These are phyloP conservation scores for Vanilla planifolia DNA, from an alignment of 106 monocot genomes.

Conservation along the genomic window DNA sequence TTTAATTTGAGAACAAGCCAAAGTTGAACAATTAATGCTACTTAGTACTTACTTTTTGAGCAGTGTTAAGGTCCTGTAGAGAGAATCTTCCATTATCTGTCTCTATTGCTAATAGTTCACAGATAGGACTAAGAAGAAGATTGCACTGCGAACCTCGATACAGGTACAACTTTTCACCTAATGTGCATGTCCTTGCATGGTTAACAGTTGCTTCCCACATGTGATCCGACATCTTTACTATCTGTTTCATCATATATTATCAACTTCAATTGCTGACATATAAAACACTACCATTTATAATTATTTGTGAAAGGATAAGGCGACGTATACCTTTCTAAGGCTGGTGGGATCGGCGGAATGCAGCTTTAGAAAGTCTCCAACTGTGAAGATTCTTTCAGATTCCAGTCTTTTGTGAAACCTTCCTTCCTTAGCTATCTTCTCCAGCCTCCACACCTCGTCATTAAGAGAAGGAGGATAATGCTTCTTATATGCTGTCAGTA, in stretches of 20 bases:
- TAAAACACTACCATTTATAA: not conserved
- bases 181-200: conserved; percentile 6
- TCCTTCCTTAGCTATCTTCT: conserved; percentile 57
- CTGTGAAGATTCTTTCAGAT: conserved; percentile 20
- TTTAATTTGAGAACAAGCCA: too few species aligned
- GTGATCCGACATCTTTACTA: not conserved
- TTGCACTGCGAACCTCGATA: not conserved
- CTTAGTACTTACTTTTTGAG: conserved; percentile 20
- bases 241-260: not conserved
- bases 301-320: not conserved
- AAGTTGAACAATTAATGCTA: too few species aligned
- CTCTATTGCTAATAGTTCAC: too few species aligned
- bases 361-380: conserved; percentile 52
- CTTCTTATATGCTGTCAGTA: conserved; percentile 35
- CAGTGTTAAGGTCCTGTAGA: conserved; percentile 2
- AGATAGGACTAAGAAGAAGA: not conserved
- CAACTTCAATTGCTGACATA: not conserved
- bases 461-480: conserved; percentile 43
- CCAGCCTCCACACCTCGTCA: conserved; percentile 69
- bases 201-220: not conserved
- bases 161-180: conserved; percentile 1
- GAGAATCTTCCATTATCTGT: not conserved
- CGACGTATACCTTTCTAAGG: conserved; percentile 28
- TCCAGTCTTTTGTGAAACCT: conserved; percentile 41
- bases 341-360: conserved; percentile 11